Evolutionary conservation across 176 grass and related monocot species (phyloP).

Genomic region (Zizania latifolia): DNA sequence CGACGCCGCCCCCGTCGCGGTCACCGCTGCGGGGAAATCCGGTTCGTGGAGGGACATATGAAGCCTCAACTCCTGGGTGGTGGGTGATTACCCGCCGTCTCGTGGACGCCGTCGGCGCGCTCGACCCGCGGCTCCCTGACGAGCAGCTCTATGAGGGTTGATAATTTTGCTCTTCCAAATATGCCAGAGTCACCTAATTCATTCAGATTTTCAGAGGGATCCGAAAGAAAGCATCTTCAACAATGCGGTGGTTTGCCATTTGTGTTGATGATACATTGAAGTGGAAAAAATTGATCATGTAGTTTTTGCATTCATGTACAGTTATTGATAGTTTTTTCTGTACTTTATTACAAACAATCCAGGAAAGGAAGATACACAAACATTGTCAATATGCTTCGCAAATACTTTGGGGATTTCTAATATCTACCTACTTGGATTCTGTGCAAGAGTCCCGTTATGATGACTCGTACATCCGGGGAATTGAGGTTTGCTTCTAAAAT

Average conservation of each 20-base stretch:
- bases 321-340: conserved; percentile 11
- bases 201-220: conserved; percentile 55
- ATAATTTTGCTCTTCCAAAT: conserved; percentile 61
- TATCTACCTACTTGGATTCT: conserved; percentile 68
- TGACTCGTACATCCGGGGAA: conserved; percentile 64
- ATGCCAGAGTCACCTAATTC: conserved; percentile 62
- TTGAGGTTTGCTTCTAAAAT: conserved; percentile 57
- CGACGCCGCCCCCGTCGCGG: background rate
- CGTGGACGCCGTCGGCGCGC: conserved; percentile 51
- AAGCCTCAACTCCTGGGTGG: conserved; percentile 85
- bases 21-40: background rate
- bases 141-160: conserved; percentile 72
- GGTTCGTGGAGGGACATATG: conserved; percentile 59
- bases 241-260: conserved; percentile 75
- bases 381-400: conserved; percentile 65
- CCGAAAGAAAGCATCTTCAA: conserved; percentile 63
- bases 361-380: conserved; percentile 78
- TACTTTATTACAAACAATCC: conserved; percentile 24
- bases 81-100: conserved; percentile 74
- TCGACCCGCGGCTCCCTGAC: conserved; percentile 67
- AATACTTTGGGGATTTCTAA: conserved; percentile 89
- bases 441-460: conserved; percentile 70
- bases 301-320: background rate
- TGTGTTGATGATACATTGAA: conserved; percentile 68
- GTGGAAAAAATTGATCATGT: conserved; percentile 7